Evolutionary conservation across 129 eudicot genomes (phyloP), one percentile per base, ranked within the genome.

Genomic region (Logfia minima): DNA sequence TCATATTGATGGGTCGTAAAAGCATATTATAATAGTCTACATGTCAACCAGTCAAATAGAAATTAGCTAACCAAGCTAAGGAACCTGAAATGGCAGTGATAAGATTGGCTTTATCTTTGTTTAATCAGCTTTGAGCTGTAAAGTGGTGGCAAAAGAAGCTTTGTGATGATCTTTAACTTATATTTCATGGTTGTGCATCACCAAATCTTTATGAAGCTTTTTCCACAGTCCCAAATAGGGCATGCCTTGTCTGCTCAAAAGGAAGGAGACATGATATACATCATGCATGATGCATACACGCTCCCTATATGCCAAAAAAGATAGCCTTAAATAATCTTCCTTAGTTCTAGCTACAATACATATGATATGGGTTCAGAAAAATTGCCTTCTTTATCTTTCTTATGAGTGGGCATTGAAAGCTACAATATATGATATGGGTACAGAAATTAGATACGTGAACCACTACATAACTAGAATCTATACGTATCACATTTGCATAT

Each of bases 241-340:
- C 52, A 72, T 55, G 53, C 32, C 32, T 53, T 53, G 29, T 52
- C 48, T 71, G 65, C n/a, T 53, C 6, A 17, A 66, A 67, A 35
- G 3, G n/a, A 29, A 45, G 17, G 53, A 45, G 28, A 28, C 76
- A 71, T 55, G 65, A 11, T 0, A 72, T 32, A 72, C 66, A 72
- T 72, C 52, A 55, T 72, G 76, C 51, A 43, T 43, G 51, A 55
- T 29, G 51, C 18, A 71, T 21, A 53, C 65, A 55, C 55, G 76
- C 29, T 71, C 65, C 28, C n/a, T 32, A 8, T 21, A 24, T 71
- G 66, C 52, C 29, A n/a, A 72, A 72, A 68, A 32, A 31, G 51
- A 53, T 24, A 28, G n/a, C 16, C 45, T 10, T 68, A 22, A 8
- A 19, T 10, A 37, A 35, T 67, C 29, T 35, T 67, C 64, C 43